Base-by-base conservation (phyloP, 768 basidiomycete species). In the Podaxis mareebaensis region DNA sequence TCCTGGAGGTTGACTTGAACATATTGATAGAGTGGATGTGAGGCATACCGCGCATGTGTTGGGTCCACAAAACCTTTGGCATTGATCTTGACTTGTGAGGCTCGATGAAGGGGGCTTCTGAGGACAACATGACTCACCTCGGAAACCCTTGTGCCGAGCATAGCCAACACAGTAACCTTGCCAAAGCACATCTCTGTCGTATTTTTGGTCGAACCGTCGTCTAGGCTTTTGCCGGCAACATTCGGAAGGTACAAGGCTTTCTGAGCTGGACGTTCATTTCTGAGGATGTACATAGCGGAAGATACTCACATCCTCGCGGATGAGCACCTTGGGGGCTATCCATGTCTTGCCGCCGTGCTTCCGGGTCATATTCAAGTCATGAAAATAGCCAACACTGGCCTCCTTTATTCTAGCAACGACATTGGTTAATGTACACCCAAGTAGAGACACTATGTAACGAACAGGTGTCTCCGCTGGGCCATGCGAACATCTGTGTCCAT, bases 1-100 rank as follows among this genome's bases (percentile, higher is more conserved):
- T 95, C 92, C 77, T 99, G 96, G 28, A 96, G 81, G 75, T 99
- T 99, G 73, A 98, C 88, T 81, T 92, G 91, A 54, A 93, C 72
- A 66, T 85, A 87, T 76, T 88, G 90, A 72, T 87, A 94, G 20
- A 82, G 74, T 1, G 89, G 84, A 65, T 92, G 76, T 1, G 77
- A 71, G 36, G 72, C 69, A 74, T 82, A 90, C 40, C 78, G 81
- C 2, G 72, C 74, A 64, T 88, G 76, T 26, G 90, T 85, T 1
- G 81, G 80, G 40, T 81, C 75, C 3, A 82, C 79, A 72, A 93
- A 96, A 54, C 89, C 88, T 64, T 85, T 81, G 40, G 86, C 84
- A 70, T 98, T 95, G 58, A 92, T 80, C 95, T 96, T 13, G 48
- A 63, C 39, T 15, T 51, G 46, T 49, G 48, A 52, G 58, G 46